Percentiles rank a stretch among this genome's conserved stretches.
phyloP scores from a whole-genome alignment of 225 moss, liverwort and hornwort species.

The Thuidium tamariscinum region DNA sequence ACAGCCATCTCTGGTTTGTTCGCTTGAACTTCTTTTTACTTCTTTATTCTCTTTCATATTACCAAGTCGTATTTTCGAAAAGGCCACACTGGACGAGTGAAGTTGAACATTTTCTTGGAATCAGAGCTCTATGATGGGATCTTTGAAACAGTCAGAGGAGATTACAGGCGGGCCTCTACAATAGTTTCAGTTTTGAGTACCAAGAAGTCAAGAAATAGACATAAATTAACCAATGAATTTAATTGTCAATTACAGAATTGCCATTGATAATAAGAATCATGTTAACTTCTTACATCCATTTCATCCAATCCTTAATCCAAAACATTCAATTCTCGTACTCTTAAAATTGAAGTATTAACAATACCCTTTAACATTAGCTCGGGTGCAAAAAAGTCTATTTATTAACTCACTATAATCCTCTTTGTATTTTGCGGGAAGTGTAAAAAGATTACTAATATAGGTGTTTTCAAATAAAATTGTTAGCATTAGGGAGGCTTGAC shows the following conservation, averaged over 20 bases:
- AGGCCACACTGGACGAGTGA: neutral
- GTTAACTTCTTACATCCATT: neutral
- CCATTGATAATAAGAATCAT: neutral
- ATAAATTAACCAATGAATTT: neutral
- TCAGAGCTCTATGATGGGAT: neutral
- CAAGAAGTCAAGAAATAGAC: neutral
- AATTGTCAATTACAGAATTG: neutral
- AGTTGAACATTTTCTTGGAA: neutral
- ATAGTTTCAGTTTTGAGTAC: neutral
- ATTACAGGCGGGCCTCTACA: neutral
- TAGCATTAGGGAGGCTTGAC: neutral
- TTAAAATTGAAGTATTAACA: neutral
- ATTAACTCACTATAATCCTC: neutral
- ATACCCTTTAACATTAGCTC: neutral
- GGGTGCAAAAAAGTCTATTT: neutral
- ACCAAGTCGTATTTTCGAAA: neutral
- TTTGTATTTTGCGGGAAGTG: neutral
- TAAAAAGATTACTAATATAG: too few relatives aligned
- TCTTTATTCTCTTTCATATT: neutral
- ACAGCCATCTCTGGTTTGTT: slow-evolving; percentile 70
- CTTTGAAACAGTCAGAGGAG: neutral
- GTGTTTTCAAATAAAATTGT: neutral
- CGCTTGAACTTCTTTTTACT: neutral
- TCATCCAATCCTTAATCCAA: neutral
- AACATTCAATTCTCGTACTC: too few relatives aligned